A percentile compares a stretch with the other conserved stretches of the same genome.
Evolutionary conservation across 1,139 yeast species (phyloP).

Genomic region (Protomyces macrosporus): DNA sequence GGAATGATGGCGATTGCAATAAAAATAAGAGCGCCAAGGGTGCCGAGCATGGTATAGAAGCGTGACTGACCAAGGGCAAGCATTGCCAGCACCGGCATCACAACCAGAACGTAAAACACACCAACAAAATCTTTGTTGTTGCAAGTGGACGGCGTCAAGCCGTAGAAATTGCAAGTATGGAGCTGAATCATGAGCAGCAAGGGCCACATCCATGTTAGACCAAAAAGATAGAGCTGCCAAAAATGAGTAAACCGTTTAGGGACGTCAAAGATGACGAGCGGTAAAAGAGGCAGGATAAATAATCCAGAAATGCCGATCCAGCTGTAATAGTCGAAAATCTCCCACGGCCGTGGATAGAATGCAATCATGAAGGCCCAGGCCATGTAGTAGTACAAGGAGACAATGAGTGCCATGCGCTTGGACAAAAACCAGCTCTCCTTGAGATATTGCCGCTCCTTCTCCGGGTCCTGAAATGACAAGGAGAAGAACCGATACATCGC

Average conservation of each 20-base stretch:
- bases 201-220: conserved; percentile 20
- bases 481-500: conserved; percentile 6
- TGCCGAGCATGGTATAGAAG: neutral
- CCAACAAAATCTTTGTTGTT: conserved; percentile 18
- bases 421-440: conserved; percentile 17
- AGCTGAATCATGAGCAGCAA: conserved; percentile 2
- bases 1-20: conserved; percentile 9
- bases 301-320: conserved; percentile 10
- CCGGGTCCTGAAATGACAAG: conserved; percentile 17
- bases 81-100: conserved; percentile 15
- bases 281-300: conserved; percentile 8
- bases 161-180: conserved; percentile 10
- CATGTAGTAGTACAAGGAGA: conserved; percentile 12
- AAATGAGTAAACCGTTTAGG: conserved; percentile 4
- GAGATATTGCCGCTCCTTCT: conserved; percentile 19
- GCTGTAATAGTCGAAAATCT: neutral
- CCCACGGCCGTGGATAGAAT: conserved; percentile 19
- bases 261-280: neutral
- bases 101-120: conserved; percentile 9
- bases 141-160: neutral
- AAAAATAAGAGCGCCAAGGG: neutral
- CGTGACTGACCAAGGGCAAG: conserved; percentile 8
- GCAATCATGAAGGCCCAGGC: conserved; percentile 18
- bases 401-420: conserved; percentile 14
- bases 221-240: conserved; percentile 10